These are phyloP conservation scores for Pisolithus microcarpus DNA, from an alignment of 768 basidiomycete genomes.

Conservation along the genomic window DNA sequence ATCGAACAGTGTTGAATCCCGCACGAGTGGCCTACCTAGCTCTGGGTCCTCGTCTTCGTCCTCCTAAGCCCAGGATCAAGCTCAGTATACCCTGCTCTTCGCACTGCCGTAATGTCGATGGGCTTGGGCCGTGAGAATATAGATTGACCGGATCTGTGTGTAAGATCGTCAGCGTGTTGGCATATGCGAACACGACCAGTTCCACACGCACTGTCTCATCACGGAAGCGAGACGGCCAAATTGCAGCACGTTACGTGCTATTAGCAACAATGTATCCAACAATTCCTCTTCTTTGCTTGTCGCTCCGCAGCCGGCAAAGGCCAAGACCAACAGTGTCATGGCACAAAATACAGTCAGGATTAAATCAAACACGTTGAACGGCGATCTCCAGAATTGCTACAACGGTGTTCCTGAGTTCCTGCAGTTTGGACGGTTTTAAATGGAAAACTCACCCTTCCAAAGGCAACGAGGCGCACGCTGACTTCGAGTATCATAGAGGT, in stretches of 20 bases:
- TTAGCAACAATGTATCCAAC: constrained; percentile 84
- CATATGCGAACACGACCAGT: constrained; percentile 1
- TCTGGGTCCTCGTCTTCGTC: constrained; percentile 53
- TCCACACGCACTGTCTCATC: constrained; percentile 73
- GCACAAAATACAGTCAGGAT: constrained; percentile 85
- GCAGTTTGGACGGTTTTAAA: constrained; percentile 1
- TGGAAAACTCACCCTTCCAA: constrained; percentile 67
- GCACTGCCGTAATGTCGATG: constrained; percentile 70
- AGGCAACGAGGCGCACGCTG: constrained; percentile 82
- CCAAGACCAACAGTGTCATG: constrained; percentile 80
- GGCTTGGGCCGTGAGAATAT: constrained; percentile 84
- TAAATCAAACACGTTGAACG: constrained; percentile 85
- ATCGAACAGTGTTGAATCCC: constrained; percentile 60
- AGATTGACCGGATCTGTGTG: constrained; percentile 71
- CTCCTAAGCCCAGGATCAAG: constrained; percentile 70
- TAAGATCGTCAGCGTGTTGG: constrained; percentile 6
- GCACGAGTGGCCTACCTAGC: constrained; percentile 50
- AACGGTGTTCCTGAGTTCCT: neutral
- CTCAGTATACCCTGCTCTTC: constrained; percentile 51
- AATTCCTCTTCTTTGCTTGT: constrained; percentile 91
- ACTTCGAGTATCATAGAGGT: constrained; percentile 93
- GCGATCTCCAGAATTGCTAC: constrained; percentile 96
- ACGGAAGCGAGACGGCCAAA: constrained; percentile 89
- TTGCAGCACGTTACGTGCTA: constrained; percentile 88
- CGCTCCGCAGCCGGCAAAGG: constrained; percentile 77